These are phyloP conservation scores for Lophiotrema nucula DNA, from an alignment of 495 filamentous ascomycete species.

Conservation along the genomic window DNA sequence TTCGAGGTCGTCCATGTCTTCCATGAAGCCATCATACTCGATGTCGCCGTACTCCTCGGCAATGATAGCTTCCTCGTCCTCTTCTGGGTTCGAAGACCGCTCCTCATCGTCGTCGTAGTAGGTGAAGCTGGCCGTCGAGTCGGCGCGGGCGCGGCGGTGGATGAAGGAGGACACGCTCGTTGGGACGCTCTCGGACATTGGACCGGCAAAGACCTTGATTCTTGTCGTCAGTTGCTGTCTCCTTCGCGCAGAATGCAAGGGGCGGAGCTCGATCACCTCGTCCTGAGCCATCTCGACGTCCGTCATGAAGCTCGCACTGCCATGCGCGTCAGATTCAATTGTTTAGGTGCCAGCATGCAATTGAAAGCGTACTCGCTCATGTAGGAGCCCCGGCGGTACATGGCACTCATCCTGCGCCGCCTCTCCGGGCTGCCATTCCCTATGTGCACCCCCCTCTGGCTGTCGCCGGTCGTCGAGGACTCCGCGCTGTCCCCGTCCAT, in stretches of 20 bases:
- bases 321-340: slow-evolving; percentile 8
- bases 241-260: slow-evolving; percentile 6
- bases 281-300: slow-evolving; percentile 99
- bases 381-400: slow-evolving; percentile 64
- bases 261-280: slow-evolving; percentile 57
- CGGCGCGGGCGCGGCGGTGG: slow-evolving; percentile 70
- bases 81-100: slow-evolving; percentile 42
- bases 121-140: slow-evolving; percentile 84
- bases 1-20: slow-evolving; percentile 34
- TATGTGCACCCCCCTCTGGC: background rate
- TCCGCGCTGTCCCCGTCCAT: background rate
- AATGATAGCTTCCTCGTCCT: slow-evolving; percentile 47
- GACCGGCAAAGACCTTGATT: slow-evolving; percentile 81
- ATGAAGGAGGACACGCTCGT: slow-evolving; percentile 85
- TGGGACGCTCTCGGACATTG: slow-evolving; percentile 90
- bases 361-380: slow-evolving; percentile 61
- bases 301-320: slow-evolving; percentile 70
- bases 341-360: background rate
- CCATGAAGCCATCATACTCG: slow-evolving; percentile 14
- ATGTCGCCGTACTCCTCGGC: slow-evolving; percentile 35
- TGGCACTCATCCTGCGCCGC: slow-evolving; percentile 8
- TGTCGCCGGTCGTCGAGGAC: slow-evolving; percentile 1
- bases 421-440: slow-evolving; percentile 22
- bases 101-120: slow-evolving; percentile 63
- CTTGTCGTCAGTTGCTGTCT: slow-evolving; percentile 25